These are phyloP conservation scores for Brasenia schreberi DNA, from an alignment of 164 flowering plant genomes.

Conservation along the genomic window DNA sequence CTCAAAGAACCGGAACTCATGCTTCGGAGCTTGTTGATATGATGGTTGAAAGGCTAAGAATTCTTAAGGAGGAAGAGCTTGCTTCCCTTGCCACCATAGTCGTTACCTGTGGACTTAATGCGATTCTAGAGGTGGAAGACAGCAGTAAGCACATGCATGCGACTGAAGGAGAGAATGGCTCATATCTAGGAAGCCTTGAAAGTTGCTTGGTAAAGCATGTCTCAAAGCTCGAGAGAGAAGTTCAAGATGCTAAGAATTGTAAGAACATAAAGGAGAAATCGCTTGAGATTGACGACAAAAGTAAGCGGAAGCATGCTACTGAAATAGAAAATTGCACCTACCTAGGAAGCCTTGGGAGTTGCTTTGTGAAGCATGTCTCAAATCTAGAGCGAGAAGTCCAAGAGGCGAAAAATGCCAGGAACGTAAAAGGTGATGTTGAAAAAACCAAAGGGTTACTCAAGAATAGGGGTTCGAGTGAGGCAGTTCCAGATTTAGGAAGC, in stretches of 20 bases:
- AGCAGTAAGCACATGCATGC: conserved; percentile 20
- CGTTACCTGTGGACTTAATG: conserved; percentile 92
- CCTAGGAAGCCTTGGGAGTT: conserved; percentile 72
- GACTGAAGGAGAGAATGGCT: conserved; percentile 20
- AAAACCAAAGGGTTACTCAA: not conserved
- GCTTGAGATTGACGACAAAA: too few species aligned
- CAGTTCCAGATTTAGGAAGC: conserved; percentile 41
- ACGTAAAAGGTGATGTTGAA: conserved; percentile 17
- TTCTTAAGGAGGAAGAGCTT: conserved; percentile 71
- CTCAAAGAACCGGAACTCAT: conserved; percentile 1
- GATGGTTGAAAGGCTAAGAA: conserved; percentile 72
- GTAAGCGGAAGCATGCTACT: conserved; percentile 21
- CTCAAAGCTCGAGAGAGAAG: conserved; percentile 78
- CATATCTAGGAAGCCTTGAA: conserved; percentile 67
- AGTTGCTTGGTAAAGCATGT: conserved; percentile 77
- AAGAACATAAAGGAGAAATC: conserved; percentile 13
- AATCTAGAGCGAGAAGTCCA: conserved; percentile 75
- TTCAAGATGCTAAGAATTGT: conserved; percentile 54
- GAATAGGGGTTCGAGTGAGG: conserved; percentile 5
- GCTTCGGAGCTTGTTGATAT: conserved; percentile 37
- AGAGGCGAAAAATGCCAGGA: conserved; percentile 46
- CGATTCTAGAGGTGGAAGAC: conserved; percentile 51
- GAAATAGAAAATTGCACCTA: conserved; percentile 27
- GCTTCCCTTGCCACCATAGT: conserved; percentile 90
- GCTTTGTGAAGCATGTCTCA: conserved; percentile 73